Base-by-base conservation (phyloP, 2,329 filamentous ascomycete genomes). In the Dactylella cylindrospora region DNA sequence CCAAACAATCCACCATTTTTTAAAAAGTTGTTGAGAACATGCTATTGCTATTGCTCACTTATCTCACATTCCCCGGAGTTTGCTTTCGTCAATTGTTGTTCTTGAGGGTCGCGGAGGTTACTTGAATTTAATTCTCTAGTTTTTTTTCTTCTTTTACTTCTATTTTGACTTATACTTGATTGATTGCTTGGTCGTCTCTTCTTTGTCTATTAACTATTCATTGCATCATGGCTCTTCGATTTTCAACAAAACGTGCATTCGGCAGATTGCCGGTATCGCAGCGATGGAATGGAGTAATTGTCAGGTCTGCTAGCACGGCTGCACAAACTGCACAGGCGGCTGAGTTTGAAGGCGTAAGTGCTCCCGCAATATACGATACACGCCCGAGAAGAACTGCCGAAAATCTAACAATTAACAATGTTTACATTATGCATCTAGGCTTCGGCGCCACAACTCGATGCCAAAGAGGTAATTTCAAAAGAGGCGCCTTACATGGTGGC, bases 401-500 rank as follows among this genome's bases (percentile, higher is more conserved):
- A n/a, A 33, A 9, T 8, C 19, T 22, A 9, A 7, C 13, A 6
- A 15, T 20, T 40, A 25, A n/a, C 20, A 12, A 40, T 19, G 15
- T 13, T 23, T 8, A 12, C 5, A 25, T 8, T 5, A 13, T 15
- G 17, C 17, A 8, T 4, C 25, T 7, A 47, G 33, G 19, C 26
- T 9, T 41, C 35, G 8, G 17, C 38, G 7, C 49, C 38, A 9
- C 51, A 47, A 25, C n/a, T 12, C 28, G 35, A 62, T 39, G 57
- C 49, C 25, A 52, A 49, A 44, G 49, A 54, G 33, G 57, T 53
- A 6, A 62, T 62, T 32, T 31, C 49, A 4, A 44, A 62, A 45
- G 57, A 90, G 69, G 80, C 84, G 25, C 86, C 87, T 2, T 97
- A 84, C 75, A 97, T 98, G 91, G 87, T 98, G 22, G 85, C 90